phyloP scores from a whole-genome alignment of 1,139 yeast species.

The Yamadazyma buinensis region DNA sequence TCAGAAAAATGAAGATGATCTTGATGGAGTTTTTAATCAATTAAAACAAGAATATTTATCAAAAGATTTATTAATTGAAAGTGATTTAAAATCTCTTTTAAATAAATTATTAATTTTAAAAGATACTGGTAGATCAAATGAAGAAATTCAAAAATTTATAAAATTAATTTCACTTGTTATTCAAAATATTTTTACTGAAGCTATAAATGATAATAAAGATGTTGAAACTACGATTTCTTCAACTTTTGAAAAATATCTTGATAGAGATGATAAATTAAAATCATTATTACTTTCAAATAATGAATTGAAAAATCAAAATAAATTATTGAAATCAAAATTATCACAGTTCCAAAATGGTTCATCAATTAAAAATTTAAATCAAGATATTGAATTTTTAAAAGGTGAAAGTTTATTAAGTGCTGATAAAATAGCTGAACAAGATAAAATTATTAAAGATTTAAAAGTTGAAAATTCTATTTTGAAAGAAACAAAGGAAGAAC shows the following conservation, averaged over 20 bases:
- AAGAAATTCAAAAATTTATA: conserved; percentile 22
- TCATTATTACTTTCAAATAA: conserved; percentile 30
- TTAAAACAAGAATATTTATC: conserved; percentile 14
- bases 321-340: conserved; percentile 23
- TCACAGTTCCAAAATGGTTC: conserved; percentile 20
- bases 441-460: conserved; percentile 24
- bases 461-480: conserved; percentile 8
- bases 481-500: conserved; percentile 2
- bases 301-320: conserved; percentile 21
- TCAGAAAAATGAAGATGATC: conserved; percentile 9
- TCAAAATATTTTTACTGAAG: conserved; percentile 24
- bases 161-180: conserved; percentile 28
- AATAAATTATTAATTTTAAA: conserved; percentile 17
- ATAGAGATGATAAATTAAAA: conserved; percentile 1
- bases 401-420: conserved; percentile 15
- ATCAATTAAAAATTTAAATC: conserved; percentile 16
- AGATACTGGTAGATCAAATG: conserved; percentile 19
- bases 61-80: conserved; percentile 10
- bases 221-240: background rate
- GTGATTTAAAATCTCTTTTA: conserved; percentile 12
- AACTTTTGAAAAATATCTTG: conserved; percentile 2
- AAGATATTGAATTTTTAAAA: conserved; percentile 10
- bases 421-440: conserved; percentile 24
- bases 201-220: conserved; percentile 18
- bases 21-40: conserved; percentile 18